Base-by-base conservation (phyloP, 1,284 basidiomycete species). In the Neonothopanus nambi region DNA sequence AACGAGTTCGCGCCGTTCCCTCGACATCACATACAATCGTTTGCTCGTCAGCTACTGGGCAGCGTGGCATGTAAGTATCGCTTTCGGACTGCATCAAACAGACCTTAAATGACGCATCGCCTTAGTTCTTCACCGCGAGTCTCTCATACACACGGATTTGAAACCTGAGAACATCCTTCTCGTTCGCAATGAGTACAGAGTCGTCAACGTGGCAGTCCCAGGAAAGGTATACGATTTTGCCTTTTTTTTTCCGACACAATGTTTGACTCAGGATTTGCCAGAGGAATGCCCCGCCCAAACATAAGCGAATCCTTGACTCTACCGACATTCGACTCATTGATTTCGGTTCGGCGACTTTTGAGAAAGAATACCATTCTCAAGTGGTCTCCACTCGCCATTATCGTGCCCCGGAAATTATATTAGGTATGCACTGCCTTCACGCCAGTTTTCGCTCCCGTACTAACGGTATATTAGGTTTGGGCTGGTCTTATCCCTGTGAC, bases 401-500 rank as follows among this genome's bases (percentile, higher is more conserved):
- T 69, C 91, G 97, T 57, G 97, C 97, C 13, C 97, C 97, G 1
- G 97, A 99, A 75, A 99, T 99, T 68, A 99, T 99, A 57, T 80
- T 99, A 48, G 93, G 95, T 95, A 59, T 61, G 85, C 72, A 51
- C 44, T 9, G 6, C 43, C 26, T 40, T 26, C 18, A 45, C 47
- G 11, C 13, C 36, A 12, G 1, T 33, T n/a, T 43, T 35, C 18
- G 39, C 57, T 17, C 48, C 9, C 35, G 28, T 57, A 17, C 56
- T 50, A 51, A 59, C 58, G 20, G 55, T n/a, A 26, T 48, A 45
- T 47, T 51, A 96, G 94, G 93, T 56, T 83, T 98, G 60, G 93
- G 95, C 49, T 99, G 97, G 97, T 96, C 94, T 46, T 99, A 89
- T 70, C 95, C 97, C 0, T 99, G 97, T 72, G 97, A 99, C 72